These are phyloP conservation scores for Tolypocladium pustulatum DNA, from an alignment of 2,329 filamentous ascomycete genomes.

Conservation along the genomic window DNA sequence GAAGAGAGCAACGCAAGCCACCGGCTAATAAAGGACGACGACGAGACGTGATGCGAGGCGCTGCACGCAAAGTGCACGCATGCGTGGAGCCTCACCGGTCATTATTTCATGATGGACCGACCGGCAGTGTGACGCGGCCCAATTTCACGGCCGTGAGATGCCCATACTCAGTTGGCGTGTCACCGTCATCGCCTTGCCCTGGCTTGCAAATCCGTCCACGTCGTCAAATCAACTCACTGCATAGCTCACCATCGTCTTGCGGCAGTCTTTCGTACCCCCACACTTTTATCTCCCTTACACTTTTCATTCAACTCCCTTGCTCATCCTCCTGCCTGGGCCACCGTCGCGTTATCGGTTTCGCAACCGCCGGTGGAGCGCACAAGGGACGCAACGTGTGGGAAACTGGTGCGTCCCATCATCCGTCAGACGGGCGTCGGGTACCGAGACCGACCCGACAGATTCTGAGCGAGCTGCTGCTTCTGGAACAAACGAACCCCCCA, in stretches of 20 bases:
- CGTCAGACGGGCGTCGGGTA: neutral
- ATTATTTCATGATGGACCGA: too few relatives aligned
- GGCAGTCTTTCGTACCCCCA: neutral
- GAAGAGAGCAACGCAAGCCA: neutral
- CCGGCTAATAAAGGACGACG: neutral
- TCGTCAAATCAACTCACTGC: neutral
- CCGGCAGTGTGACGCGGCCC: neutral
- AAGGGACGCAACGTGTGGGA: neutral
- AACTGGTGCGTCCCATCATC: neutral
- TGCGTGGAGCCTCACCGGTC: neutral
- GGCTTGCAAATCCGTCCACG: neutral
- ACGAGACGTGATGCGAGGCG: neutral
- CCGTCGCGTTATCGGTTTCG: neutral
- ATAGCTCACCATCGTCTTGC: neutral
- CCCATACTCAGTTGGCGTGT: neutral
- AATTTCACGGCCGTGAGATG: neutral
- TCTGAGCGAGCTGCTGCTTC: neutral
- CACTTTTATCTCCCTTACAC: neutral
- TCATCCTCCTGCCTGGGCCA: neutral
- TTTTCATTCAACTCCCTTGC: neutral
- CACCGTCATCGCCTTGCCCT: neutral
- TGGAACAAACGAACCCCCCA: neutral
- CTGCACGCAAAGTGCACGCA: neutral
- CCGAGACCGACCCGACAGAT: neutral
- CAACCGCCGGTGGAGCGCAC: neutral